A percentile compares a stretch with the other conserved stretches of the same genome.
These are phyloP conservation scores for Calophaca sinica DNA, from an alignment of 306 rosid species.

Conservation along the genomic window DNA sequence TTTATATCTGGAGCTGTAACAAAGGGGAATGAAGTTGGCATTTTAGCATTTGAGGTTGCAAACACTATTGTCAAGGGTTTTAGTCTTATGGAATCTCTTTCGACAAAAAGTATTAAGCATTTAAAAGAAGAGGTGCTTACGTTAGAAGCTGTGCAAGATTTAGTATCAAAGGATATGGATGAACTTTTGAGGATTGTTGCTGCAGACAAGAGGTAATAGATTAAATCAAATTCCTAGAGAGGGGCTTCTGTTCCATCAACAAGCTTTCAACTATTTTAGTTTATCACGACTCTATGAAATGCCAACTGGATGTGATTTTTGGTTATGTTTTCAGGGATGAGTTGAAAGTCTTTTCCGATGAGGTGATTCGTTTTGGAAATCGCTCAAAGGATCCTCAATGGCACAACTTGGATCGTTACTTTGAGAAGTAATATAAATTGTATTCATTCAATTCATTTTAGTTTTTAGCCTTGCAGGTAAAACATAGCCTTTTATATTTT, in stretches of 20 bases:
- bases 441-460: constrained; percentile 40
- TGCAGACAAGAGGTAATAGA: constrained; percentile 75
- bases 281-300: constrained; percentile 5
- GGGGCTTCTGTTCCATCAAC: constrained; percentile 34
- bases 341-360: constrained; percentile 76
- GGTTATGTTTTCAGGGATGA: constrained; percentile 67
- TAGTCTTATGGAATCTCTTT: constrained; percentile 80
- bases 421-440: constrained; percentile 75
- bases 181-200: constrained; percentile 70
- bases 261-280: constrained; percentile 23
- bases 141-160: constrained; percentile 74
- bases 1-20: constrained; percentile 62
- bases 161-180: constrained; percentile 74
- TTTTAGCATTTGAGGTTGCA: constrained; percentile 86
- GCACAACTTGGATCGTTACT: constrained; percentile 91
- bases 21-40: constrained; percentile 78
- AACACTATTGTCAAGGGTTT: constrained; percentile 84
- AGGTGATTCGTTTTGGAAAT: constrained; percentile 90
- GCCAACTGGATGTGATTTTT: constrained; percentile 37
- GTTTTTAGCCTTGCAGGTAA: constrained; percentile 30
- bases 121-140: constrained; percentile 75
- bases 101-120: constrained; percentile 58
- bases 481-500: constrained; percentile 28
- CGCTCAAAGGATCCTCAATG: constrained; percentile 91
- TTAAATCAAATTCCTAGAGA: constrained; percentile 20